Base-by-base conservation (phyloP, 495 filamentous ascomycete genomes). In the Podospora australis region DNA sequence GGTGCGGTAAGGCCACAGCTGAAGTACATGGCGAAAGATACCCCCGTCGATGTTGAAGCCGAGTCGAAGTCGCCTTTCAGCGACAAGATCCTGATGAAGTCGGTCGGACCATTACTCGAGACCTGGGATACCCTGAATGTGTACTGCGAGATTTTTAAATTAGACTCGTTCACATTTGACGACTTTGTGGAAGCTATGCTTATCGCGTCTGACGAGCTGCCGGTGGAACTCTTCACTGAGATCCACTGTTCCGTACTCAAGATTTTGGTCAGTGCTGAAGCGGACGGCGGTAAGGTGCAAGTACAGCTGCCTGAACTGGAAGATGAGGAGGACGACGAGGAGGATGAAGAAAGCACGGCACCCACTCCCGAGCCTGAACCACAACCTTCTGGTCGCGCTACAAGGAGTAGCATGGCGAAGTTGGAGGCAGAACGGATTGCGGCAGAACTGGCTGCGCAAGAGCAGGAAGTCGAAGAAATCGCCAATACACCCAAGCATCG, bases 151-250 rank as follows among this genome's bases (percentile, higher is more conserved):
- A 83, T 96, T 8, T 95, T 88, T 56, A 79, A 86, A 53, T 74
- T 98, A 19, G 92, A 98, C 62, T 96, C 91, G 0, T 98, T 97
- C 59, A 97, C 91, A 0, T 91, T 98, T 57, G 92, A 98, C 60
- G 94, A 98, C 67, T 97, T 87, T 58, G 67, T 95, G 16, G 87
- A 96, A 58, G 86, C 91, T 4, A 80, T 98, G 74, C 76, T 82
- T 40, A 84, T 92, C 46, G 77, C 82, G 0, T 87, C 82, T 0
- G 79, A 85, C 8, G 86, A 89, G 23, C 71, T 82, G 2, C 83
- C 88, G 20, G 96, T 94, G 44, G 83, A 96, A 60, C 73, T 98
- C 0, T 86, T 96, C 55, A 82, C 84, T 21, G 92, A 98, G 60
- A 78, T 91, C 1, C 90, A 97, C 63, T 98, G 92, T 62, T 81